Conservation (phyloP, 73 alveolate genomes). For the Uronychia setigera region DNA sequence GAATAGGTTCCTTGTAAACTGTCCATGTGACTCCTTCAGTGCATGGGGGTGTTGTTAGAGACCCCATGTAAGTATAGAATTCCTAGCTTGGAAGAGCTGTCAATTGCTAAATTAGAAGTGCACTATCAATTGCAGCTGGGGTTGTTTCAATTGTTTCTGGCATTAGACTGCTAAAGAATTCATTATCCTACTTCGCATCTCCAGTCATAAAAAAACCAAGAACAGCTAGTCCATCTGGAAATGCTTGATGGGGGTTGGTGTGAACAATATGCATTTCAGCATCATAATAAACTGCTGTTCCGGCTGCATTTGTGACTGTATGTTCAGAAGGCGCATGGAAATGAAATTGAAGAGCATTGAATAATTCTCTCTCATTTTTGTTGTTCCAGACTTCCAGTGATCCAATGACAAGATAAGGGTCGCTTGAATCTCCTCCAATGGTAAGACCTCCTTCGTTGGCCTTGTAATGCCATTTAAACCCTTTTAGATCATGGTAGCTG, state of each 20-base stretch:
- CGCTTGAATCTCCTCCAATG: neutral
- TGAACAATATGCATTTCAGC: conserved; percentile 90
- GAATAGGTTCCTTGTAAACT: neutral
- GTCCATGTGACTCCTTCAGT: conserved; percentile 82
- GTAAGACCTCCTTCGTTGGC: neutral
- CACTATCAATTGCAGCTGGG: neutral
- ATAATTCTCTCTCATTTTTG: conserved; percentile 12
- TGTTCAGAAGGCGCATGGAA: conserved; percentile 95
- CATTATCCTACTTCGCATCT: neutral
- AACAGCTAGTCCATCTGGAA: neutral
- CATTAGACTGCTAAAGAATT: neutral
- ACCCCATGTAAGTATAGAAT: conserved; percentile 78
- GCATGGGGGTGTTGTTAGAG: conserved; percentile 87
- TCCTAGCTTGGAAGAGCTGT: neutral
- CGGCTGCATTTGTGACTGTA: no score
- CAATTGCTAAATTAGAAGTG: neutral
- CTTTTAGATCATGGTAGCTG: neutral
- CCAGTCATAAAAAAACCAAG: neutral
- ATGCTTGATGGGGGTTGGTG: no score
- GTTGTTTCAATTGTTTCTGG: neutral
- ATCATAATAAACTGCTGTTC: conserved; percentile 73
- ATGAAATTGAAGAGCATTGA: conserved; percentile 65
- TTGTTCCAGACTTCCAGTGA: no score
- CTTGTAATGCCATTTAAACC: neutral
- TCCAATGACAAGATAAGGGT: neutral